Percentiles rank a stretch among this genome's conserved stretches.
phyloP scores from a whole-genome alignment of 2,329 filamentous ascomycete species.

The Alternaria novae-zelandiae region DNA sequence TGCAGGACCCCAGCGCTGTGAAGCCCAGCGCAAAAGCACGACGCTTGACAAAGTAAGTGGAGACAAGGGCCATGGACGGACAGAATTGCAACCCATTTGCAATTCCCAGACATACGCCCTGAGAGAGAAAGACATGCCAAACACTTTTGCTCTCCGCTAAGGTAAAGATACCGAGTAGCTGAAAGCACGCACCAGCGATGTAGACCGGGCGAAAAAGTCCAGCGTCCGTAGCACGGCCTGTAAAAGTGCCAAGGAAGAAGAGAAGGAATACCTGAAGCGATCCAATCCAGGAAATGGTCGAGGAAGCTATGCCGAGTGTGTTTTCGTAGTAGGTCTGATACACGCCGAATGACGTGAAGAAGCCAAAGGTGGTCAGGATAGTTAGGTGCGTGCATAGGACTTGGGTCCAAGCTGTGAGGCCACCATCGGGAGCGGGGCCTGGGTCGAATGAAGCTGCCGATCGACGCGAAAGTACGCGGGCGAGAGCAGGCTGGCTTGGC shows the following conservation, averaged over 20 bases:
- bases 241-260: slow-evolving; percentile 38
- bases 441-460: slow-evolving; percentile 35
- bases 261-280: slow-evolving; percentile 43
- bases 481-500: slow-evolving; percentile 8
- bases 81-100: slow-evolving; percentile 59
- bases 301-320: slow-evolving; percentile 45
- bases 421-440: slow-evolving; percentile 54
- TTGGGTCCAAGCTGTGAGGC: slow-evolving; percentile 62
- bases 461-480: slow-evolving; percentile 29
- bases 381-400: slow-evolving; percentile 58
- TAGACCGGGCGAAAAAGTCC: slow-evolving; percentile 38
- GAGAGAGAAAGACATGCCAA: slow-evolving; percentile 49
- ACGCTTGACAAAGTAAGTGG: slow-evolving; percentile 45
- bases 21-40: slow-evolving; percentile 40
- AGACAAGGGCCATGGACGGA: slow-evolving; percentile 62
- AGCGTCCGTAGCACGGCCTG: slow-evolving; percentile 39
- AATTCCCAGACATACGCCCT: slow-evolving; percentile 64
- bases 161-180: slow-evolving; percentile 44
- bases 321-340: slow-evolving; percentile 62
- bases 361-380: slow-evolving; percentile 64
- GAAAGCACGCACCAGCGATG: slow-evolving; percentile 37
- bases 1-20: slow-evolving; percentile 35
- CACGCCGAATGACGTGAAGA: slow-evolving; percentile 62
- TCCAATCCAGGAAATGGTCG: slow-evolving; percentile 44
- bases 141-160: slow-evolving; percentile 35